phyloP scores from a whole-genome alignment of 306 rosid species.

The Erythrophleum fordii region DNA sequence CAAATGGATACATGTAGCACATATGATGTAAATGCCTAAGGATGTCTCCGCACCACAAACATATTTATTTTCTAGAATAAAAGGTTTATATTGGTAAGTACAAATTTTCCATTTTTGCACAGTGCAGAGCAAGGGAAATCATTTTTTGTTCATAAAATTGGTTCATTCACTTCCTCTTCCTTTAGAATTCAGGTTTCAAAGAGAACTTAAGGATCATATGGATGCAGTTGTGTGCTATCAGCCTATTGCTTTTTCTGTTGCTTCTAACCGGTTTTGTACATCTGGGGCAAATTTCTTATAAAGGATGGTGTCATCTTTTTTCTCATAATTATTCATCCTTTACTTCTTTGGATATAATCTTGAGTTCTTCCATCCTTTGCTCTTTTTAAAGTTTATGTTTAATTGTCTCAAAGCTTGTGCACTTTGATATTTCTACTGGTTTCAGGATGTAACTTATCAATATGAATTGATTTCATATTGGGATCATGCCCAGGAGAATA shows the following conservation, averaged over 20 bases:
- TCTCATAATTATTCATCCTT: background rate
- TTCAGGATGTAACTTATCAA: background rate
- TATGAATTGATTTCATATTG: background rate
- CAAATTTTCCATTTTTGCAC: background rate
- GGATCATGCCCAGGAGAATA: constrained; percentile 10
- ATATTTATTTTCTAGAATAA: background rate
- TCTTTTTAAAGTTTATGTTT: background rate
- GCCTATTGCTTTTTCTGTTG: background rate
- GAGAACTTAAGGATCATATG: background rate
- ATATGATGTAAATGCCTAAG: background rate
- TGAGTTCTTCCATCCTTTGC: background rate
- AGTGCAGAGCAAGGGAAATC: background rate
- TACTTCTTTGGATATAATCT: background rate
- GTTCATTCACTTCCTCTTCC: background rate
- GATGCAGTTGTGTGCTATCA: background rate
- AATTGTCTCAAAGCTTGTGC: background rate
- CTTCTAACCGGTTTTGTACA: background rate
- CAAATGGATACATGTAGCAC: background rate
- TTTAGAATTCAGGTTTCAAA: too few relatives aligned
- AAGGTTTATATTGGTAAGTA: background rate
- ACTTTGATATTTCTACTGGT: background rate
- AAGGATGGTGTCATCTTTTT: background rate
- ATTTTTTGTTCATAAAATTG: background rate
- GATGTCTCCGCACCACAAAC: background rate
- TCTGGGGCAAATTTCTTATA: background rate